Evolutionary conservation across 768 basidiomycete species (phyloP), one percentile per base, ranked within the genome.

Genomic region (Butyriboletus loyo): DNA sequence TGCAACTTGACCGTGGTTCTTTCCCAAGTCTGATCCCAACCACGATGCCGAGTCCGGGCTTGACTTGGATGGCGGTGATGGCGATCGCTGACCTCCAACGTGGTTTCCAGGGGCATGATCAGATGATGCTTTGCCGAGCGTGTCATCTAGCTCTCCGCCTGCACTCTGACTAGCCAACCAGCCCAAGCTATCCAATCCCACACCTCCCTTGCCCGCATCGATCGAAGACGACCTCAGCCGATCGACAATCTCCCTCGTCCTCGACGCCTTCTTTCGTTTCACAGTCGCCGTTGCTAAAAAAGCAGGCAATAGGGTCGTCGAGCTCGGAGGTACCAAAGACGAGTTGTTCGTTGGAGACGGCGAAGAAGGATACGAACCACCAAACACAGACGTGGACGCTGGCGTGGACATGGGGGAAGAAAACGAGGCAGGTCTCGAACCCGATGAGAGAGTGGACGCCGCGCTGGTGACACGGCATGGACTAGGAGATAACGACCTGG

Each of bases 211-310:
- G 7, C 64, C 64, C 13, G 28, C 50, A 50, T 65, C 64, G 9
- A 66, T 46, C 34, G 63, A 64, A 39, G 55, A 60, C 37, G 61
- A 66, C 49, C 63, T 57, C 52, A 66, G n/a, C 35, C 54, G 57
- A 46, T 66, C 65, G 1, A 66, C 61, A 34, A 66, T 68, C 53
- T 68, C 65, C n/a, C 66, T 60, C 53, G 65, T 66, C 37, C 61
- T 54, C 25, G 66, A 66, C 10, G 52, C 15, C 56, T 57, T 68
- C 54, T 66, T 66, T 13, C 62, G 53, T 30, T 66, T 64, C 38
- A 41, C 47, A 22, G 32, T 35, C 37, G 61, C 21, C 17, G 59
- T 59, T 14, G 63, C 52, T 13, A 66, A 44, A 48, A 66, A 66
- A 0, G 66, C 61, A 27, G 66, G 65, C 21, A 66, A 58, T 17